Evolutionary conservation across 805 yeast genomes (phyloP).

Genomic region (Kodamaea kaohsiungensis): DNA sequence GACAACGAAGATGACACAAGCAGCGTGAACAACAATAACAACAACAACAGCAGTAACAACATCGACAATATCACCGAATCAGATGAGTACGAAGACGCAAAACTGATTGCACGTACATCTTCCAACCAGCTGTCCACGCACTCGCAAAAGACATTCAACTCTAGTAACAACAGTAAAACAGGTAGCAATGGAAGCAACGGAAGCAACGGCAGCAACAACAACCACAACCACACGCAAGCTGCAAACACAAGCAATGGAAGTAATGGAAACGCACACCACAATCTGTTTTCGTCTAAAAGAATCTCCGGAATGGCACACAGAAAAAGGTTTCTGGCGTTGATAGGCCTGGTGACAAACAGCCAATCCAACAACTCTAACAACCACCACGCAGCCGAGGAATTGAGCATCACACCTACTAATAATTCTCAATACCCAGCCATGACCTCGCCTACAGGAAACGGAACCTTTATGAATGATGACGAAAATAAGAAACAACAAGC

Average conservation of each 20-base stretch:
- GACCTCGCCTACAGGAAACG: slow-evolving; percentile 5
- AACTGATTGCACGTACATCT: slow-evolving; percentile 15
- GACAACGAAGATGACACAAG: slow-evolving; percentile 13
- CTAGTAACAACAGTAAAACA: slow-evolving; percentile 1
- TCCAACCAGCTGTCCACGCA: slow-evolving; percentile 15
- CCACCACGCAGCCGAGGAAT: slow-evolving; percentile 6
- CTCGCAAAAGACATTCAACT: slow-evolving; percentile 15
- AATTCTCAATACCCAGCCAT: slow-evolving; percentile 1
- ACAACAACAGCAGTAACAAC: neutral
- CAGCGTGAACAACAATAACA: neutral
- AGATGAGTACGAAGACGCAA: slow-evolving; percentile 17
- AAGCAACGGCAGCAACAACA: slow-evolving; percentile 1
- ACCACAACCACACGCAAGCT: neutral
- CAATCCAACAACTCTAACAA: neutral
- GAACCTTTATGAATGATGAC: slow-evolving; percentile 13
- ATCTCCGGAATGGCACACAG: slow-evolving; percentile 11
- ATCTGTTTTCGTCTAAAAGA: slow-evolving; percentile 7
- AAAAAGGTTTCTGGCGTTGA: slow-evolving; percentile 22
- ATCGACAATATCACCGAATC: slow-evolving; percentile 10
- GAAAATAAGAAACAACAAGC: slow-evolving; percentile 21
- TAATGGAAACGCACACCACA: neutral
- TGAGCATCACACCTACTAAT: neutral
- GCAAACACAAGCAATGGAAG: neutral
- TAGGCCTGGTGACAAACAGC: slow-evolving; percentile 10
- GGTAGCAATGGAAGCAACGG: neutral